These are phyloP conservation scores for Wickerhamiella nectarea DNA, from an alignment of 805 yeast species.

Conservation along the genomic window DNA sequence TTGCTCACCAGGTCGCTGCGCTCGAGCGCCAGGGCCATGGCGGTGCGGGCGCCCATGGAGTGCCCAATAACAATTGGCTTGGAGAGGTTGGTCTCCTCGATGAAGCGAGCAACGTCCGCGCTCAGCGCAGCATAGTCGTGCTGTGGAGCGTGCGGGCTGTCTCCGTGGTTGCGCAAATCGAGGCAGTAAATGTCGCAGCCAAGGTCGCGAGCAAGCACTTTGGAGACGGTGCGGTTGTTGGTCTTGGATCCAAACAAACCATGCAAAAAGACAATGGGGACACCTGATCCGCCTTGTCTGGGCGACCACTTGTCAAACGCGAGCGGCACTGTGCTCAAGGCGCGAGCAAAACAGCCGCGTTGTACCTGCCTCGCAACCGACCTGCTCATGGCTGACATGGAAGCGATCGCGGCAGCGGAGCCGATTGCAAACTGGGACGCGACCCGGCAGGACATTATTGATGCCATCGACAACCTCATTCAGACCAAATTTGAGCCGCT, in stretches of 20 bases:
- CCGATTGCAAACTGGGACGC: slow-evolving; percentile 11
- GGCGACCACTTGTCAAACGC: slow-evolving; percentile 21
- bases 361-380: no score
- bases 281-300: slow-evolving; percentile 3
- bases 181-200: slow-evolving; percentile 26
- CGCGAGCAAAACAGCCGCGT: background rate
- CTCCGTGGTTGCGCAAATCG: slow-evolving; percentile 85
- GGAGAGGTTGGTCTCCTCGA: slow-evolving; percentile 32
- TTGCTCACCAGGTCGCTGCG: slow-evolving; percentile 45
- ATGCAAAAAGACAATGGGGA: slow-evolving; percentile 66
- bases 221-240: slow-evolving; percentile 74
- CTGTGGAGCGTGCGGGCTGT: slow-evolving; percentile 60
- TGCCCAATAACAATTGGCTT: slow-evolving; percentile 29
- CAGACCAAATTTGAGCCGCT: slow-evolving; percentile 10
- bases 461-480: background rate
- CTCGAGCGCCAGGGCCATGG: slow-evolving; percentile 70
- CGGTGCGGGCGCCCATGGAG: slow-evolving; percentile 76
- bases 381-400: background rate
- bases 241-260: slow-evolving; percentile 77
- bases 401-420: slow-evolving; percentile 7
- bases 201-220: slow-evolving; percentile 28
- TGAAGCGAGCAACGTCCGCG: slow-evolving; percentile 69
- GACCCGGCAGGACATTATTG: slow-evolving; percentile 7
- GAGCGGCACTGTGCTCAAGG: slow-evolving; percentile 15
- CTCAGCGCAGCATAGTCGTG: slow-evolving; percentile 75